Percentiles rank a stretch among this genome's conserved stretches.
These are phyloP conservation scores for Elongisporangium undulatum DNA, from an alignment of 352 stramenopile species.

Conservation along the genomic window DNA sequence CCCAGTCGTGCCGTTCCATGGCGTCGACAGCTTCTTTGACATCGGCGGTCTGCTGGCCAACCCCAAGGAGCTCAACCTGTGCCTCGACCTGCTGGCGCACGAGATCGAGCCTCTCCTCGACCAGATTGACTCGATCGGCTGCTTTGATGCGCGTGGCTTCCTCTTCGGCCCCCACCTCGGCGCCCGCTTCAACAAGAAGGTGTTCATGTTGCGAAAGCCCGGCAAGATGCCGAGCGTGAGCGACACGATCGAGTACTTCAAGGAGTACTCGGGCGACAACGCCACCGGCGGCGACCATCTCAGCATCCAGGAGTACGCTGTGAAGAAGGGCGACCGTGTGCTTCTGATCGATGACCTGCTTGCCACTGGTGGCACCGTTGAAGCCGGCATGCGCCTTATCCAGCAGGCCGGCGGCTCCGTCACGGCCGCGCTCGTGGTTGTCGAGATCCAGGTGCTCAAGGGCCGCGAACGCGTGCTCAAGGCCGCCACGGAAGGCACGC, in stretches of 20 bases:
- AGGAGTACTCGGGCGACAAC: constrained; percentile 91
- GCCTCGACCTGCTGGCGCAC: constrained; percentile 92
- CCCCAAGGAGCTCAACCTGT: constrained; percentile 86
- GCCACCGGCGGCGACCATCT: constrained; percentile 73
- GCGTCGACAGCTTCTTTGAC: constrained; percentile 95
- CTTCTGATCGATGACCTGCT: constrained; percentile 98
- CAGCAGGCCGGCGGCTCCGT: constrained; percentile 85
- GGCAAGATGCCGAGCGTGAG: constrained; percentile 96
- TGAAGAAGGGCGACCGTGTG: constrained; percentile 81
- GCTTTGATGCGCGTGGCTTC: constrained; percentile 97
- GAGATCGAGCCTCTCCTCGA: constrained; percentile 49
- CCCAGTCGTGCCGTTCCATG: constrained; percentile 96
- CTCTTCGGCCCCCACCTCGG: constrained; percentile 95
- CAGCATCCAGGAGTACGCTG: constrained; percentile 81
- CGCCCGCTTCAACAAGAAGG: constrained; percentile 94
- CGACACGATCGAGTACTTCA: constrained; percentile 90
- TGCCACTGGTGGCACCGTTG: constrained; percentile 94
- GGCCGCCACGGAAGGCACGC: constrained; percentile 26
- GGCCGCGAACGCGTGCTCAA: constrained; percentile 45
- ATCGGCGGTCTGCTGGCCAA: constrained; percentile 93
- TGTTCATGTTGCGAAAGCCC: constrained; percentile 98
- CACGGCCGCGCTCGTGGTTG: constrained; percentile 92
- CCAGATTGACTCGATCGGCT: constrained; percentile 78
- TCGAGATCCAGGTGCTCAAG: constrained; percentile 86
- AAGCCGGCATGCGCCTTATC: constrained; percentile 84